Base-by-base conservation (phyloP, 78 protist genomes). In the Dictyostelium purpureum region DNA sequence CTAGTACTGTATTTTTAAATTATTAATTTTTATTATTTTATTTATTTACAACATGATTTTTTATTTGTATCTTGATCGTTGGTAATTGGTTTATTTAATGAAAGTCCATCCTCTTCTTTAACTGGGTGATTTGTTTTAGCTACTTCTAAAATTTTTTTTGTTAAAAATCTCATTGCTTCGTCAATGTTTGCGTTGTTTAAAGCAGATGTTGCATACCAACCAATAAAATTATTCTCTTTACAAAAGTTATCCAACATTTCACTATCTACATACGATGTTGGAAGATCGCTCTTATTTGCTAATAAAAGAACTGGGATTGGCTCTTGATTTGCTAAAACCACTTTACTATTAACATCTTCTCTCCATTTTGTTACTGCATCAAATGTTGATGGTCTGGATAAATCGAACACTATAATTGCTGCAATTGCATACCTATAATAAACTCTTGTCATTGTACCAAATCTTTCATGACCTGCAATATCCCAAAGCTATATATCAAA, bases 391-490 rank as follows among this genome's bases (percentile, higher is more conserved):
- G 77, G 95, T 63, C 95, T 80, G 7, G 73, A 43, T 19, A 94
- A 43, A 63, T 94, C 96, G 56, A 75, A 96, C 7, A 96, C 97
- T 28, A 96, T 63, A 42, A 94, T 61, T 14, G 88, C 77, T 47
- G 89, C 97, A 31, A 82, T 75, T 37, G 97, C 96, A 54, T 90
- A 80, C 52, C 77, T 79, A 85, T 94, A 94, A 76, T 96, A 94
- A 45, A 83, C 94, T 33, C 96, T 52, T 4, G 95, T 89, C 96
- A 94, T 94, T 57, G 92, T 90, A 6, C 96, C 96, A 69, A 90
- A 90, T 59, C 88, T 49, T 65, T 91, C 97, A 52, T 96, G 97
- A 28, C 97, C 97, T 14, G 97, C 97, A 35, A 94, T 88, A 49
- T 96, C 97, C 95, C 95, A 96, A 45, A 96, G 75, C 76, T 61